Evolutionary conservation across 176 grass and related monocot species (phyloP).

Genomic region (Oryza meridionalis): DNA sequence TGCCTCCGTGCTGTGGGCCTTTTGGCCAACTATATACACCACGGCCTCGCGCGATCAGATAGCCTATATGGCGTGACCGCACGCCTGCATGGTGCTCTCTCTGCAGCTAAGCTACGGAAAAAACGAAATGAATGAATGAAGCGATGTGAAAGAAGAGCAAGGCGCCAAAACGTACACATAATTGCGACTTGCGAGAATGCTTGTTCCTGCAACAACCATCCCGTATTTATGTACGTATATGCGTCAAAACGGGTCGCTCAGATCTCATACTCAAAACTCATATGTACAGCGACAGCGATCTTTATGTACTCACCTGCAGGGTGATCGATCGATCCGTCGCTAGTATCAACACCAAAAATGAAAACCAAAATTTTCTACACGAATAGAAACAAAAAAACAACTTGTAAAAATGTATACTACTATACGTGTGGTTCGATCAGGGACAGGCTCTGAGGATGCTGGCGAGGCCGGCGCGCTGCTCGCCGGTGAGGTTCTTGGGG

Average conservation of each 20-base stretch:
- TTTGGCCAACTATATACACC: too few species aligned
- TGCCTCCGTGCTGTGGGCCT: too few species aligned
- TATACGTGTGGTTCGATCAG: constrained; percentile 37
- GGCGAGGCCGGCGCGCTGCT: constrained; percentile 58
- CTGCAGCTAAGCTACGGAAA: not conserved
- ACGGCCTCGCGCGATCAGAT: too few species aligned
- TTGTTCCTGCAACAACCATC: constrained; percentile 5
- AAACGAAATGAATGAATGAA: constrained; percentile 23
- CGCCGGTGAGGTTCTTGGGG: constrained; percentile 62
- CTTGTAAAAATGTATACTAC: not conserved
- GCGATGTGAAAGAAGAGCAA: constrained; percentile 35
- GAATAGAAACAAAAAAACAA: not conserved
- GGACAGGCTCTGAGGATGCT: constrained; percentile 59
- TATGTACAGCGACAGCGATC: constrained; percentile 57
- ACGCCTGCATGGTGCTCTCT: not conserved
- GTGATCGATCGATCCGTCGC: not conserved
- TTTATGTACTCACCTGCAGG: not conserved
- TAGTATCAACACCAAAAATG: constrained; percentile 32
- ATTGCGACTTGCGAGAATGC: not conserved
- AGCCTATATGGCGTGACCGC: too few species aligned
- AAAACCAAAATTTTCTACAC: constrained; percentile 35
- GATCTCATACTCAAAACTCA: constrained; percentile 31
- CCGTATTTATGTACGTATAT: not conserved
- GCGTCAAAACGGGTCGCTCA: constrained; percentile 8
- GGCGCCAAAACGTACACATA: constrained; percentile 14